Base-by-base conservation (phyloP, 2,329 filamentous ascomycete species). In the Fusarium agapanthi region DNA sequence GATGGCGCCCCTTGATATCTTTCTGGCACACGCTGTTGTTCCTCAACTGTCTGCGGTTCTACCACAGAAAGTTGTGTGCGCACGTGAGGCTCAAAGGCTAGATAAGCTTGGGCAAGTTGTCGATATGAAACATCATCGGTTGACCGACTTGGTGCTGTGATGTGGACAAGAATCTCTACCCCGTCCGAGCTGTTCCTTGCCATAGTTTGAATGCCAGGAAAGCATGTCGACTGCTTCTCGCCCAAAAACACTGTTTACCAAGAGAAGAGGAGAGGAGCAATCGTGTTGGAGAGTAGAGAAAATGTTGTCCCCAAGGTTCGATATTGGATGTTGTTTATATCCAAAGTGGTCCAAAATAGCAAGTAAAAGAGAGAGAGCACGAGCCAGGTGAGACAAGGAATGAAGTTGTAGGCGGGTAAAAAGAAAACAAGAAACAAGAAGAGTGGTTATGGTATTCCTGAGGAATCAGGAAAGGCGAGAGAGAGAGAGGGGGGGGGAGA, bases 141-240 rank as follows among this genome's bases (percentile, higher is more conserved):
- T 28, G 82, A 80, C 43, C 78, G 83, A 74, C 86, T 85, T 12
- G 87, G 86, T 35, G 88, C 88, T 16, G 85, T 79, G 61, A 88
- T 84, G 76, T 90, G 88, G 56, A 89, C 84, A 48, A 90, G 82
- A 48, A 90, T 87, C 79, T 90, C 88, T 57, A 84, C 81, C 65
- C 85, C 80, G 24, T 68, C 65, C 47, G 63, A 69, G 51, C 65
- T 57, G 64, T 69, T 76, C 45, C 65, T 66, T 53, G 75, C 71
- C 80, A 81, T 81, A 54, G 34, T 67, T 64, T 50, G 58, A 45
- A 50, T 50, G 45, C 64, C 57, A 66, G 44, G 50, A 51, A 71
- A 75, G 72, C 78, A 79, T 79, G 63, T 59, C 76, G 73, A 60
- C 61, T 53, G 30, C 40, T 60, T 60, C 54, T 51, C 40, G 59